A percentile compares a stretch with the other conserved stretches of the same genome.
These are phyloP conservation scores for Malassezia caprae DNA, from an alignment of 1,284 basidiomycete species.

Conservation along the genomic window DNA sequence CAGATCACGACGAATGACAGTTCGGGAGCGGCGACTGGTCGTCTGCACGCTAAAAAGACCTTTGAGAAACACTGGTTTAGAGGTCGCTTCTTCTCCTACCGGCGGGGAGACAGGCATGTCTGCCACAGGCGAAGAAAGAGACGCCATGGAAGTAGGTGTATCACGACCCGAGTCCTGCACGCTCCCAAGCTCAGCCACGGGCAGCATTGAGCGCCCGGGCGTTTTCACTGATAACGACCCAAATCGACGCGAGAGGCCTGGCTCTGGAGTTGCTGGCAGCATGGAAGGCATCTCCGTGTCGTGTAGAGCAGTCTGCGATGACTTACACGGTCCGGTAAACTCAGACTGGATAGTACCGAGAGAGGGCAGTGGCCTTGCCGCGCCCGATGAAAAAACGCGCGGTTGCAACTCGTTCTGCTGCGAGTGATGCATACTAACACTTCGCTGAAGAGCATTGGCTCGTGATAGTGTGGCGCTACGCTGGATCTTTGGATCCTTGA, in stretches of 20 bases:
- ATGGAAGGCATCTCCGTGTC: background rate
- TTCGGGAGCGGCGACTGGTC: slow-evolving; percentile 78
- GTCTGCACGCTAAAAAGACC: slow-evolving; percentile 64
- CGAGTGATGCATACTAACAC: background rate
- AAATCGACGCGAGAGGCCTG: slow-evolving; percentile 28
- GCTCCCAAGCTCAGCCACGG: background rate
- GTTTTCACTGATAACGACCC: slow-evolving; percentile 36
- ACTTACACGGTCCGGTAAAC: background rate
- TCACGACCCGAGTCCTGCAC: background rate
- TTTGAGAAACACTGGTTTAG: slow-evolving; percentile 48
- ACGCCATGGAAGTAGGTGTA: background rate
- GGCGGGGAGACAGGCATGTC: slow-evolving; percentile 16
- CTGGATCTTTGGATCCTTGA: background rate
- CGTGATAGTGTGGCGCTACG: background rate
- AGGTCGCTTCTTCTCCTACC: slow-evolving; percentile 16
- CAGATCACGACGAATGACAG: slow-evolving; percentile 71
- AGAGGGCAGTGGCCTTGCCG: slow-evolving; percentile 1
- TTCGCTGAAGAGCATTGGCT: slow-evolving; percentile 1
- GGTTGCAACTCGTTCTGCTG: background rate
- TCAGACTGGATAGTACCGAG: slow-evolving; percentile 3
- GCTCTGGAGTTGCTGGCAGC: background rate
- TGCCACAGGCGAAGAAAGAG: background rate
- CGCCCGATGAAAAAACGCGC: background rate
- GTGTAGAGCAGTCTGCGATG: background rate
- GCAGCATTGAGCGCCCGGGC: slow-evolving; percentile 22